These are phyloP conservation scores for Neonectria faginata DNA, from an alignment of 2,329 filamentous ascomycete genomes.

Conservation along the genomic window DNA sequence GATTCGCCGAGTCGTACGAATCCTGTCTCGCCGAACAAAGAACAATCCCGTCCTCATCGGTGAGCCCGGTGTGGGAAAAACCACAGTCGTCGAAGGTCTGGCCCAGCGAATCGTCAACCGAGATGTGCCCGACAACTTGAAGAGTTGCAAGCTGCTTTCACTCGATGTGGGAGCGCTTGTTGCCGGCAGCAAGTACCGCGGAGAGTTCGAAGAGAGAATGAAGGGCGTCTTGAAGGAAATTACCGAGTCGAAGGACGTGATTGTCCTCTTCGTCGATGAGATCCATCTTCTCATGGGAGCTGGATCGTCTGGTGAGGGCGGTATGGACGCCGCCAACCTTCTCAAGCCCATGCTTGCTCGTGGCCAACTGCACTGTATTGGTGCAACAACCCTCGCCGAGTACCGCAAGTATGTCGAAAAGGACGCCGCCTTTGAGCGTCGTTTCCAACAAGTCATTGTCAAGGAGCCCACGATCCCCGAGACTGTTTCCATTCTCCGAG, in stretches of 20 bases:
- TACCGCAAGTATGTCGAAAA: slow-evolving; percentile 99
- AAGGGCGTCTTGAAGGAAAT: slow-evolving; percentile 99
- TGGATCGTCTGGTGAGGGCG: slow-evolving; percentile 91
- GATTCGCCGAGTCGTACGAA: slow-evolving; percentile 90
- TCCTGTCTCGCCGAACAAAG: slow-evolving; percentile 92
- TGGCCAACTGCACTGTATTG: slow-evolving; percentile 97
- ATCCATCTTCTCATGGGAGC: slow-evolving; percentile 99
- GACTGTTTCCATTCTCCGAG: slow-evolving; percentile 97
- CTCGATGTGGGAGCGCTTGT: slow-evolving; percentile 95
- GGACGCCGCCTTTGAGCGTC: slow-evolving; percentile 95
- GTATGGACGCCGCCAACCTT: slow-evolving; percentile 98
- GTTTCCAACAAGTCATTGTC: slow-evolving; percentile 97
- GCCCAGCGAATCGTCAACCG: slow-evolving; percentile 96
- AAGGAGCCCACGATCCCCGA: slow-evolving; percentile 91
- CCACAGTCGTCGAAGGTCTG: slow-evolving; percentile 95
- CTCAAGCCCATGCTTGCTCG: slow-evolving; percentile 98
- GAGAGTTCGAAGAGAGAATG: slow-evolving; percentile 99
- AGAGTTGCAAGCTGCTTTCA: slow-evolving; percentile 92
- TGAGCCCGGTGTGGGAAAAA: slow-evolving; percentile 98
- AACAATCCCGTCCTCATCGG: slow-evolving; percentile 99
- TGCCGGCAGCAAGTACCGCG: slow-evolving; percentile 97
- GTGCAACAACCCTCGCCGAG: slow-evolving; percentile 92
- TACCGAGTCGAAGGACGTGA: slow-evolving; percentile 92
- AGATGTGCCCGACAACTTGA: slow-evolving; percentile 95
- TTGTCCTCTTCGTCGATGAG: slow-evolving; percentile 98